Evolutionary conservation across 2,329 filamentous ascomycete species (phyloP).

Genomic region (Curvularia verruculosa): DNA sequence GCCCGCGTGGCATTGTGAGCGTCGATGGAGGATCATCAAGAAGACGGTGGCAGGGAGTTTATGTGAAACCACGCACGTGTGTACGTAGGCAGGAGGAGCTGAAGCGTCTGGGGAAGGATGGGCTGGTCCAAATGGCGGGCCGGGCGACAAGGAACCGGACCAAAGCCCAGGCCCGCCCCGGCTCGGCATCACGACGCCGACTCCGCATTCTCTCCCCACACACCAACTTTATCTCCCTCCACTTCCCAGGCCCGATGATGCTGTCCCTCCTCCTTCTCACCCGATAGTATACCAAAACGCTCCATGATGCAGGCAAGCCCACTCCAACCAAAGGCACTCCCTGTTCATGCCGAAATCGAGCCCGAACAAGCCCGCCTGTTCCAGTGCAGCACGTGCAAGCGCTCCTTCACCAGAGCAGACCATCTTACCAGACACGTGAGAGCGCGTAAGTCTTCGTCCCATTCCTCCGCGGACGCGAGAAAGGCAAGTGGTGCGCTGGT

Average conservation of each 20-base stretch:
- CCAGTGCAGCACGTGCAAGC: constrained; percentile 60
- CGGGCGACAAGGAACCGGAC: neutral
- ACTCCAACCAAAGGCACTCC: constrained; percentile 11
- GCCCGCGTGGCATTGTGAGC: neutral
- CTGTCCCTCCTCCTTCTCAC: constrained; percentile 15
- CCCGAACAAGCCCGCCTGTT: constrained; percentile 43
- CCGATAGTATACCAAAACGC: constrained; percentile 8
- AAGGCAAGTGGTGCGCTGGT: neutral
- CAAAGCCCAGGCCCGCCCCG: constrained; percentile 2
- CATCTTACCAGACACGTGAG: constrained; percentile 61
- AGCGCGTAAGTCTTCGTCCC: constrained; percentile 48
- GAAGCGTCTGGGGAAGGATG: neutral
- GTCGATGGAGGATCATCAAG: neutral
- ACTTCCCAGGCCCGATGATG: constrained; percentile 31
- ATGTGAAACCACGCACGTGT: neutral
- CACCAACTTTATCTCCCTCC: constrained; percentile 26
- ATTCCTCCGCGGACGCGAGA: too few species aligned
- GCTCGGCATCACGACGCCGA: constrained; percentile 2
- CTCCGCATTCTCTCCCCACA: constrained; percentile 21
- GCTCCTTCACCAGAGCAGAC: constrained; percentile 59
- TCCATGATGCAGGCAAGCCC: constrained; percentile 28
- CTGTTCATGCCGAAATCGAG: constrained; percentile 25
- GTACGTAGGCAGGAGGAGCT: too few species aligned
- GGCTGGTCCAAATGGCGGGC: too few species aligned
- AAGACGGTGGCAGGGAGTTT: neutral